Conservation (phyloP, 1,284 basidiomycete genomes). For the Mycena sp. region DNA sequence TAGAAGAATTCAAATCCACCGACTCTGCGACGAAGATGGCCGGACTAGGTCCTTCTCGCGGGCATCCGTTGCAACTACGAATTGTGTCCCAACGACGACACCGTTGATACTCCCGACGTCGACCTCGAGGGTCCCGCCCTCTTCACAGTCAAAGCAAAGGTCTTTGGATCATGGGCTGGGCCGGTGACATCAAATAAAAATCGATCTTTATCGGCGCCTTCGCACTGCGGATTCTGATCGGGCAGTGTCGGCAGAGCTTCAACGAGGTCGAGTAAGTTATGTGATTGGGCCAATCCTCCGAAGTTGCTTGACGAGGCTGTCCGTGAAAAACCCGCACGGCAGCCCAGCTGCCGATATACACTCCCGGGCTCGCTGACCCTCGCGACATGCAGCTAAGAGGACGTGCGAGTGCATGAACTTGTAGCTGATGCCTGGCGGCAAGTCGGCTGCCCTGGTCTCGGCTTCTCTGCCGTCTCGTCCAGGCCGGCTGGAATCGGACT, state of each 20-base stretch:
- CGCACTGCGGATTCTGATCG: slow-evolving; percentile 23
- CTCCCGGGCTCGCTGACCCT: slow-evolving; percentile 20
- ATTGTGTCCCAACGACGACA: slow-evolving; percentile 22
- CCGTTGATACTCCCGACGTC: slow-evolving; percentile 10
- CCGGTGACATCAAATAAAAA: slow-evolving; percentile 17
- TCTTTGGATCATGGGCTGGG: neutral
- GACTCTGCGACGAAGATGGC: slow-evolving; percentile 17
- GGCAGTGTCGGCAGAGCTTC: slow-evolving; percentile 18
- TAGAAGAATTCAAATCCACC: slow-evolving; percentile 9
- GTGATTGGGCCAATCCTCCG: slow-evolving; percentile 8
- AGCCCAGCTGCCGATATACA: slow-evolving; percentile 11
- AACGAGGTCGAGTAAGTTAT: slow-evolving; percentile 20
- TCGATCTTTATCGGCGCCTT: slow-evolving; percentile 15
- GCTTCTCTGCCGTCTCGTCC: too few relatives aligned
- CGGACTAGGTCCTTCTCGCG: neutral
- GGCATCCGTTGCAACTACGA: neutral
- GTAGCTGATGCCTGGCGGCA: slow-evolving; percentile 4
- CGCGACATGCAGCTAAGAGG: slow-evolving; percentile 21
- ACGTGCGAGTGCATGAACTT: slow-evolving; percentile 23
- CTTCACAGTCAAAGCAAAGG: slow-evolving; percentile 1
- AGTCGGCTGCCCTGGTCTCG: neutral
- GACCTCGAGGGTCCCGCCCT: slow-evolving; percentile 4
- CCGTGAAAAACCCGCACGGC: slow-evolving; percentile 22
- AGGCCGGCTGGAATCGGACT: too few relatives aligned
- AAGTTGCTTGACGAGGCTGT: slow-evolving; percentile 16